phyloP scores from a whole-genome alignment of 177 flowering plant genomes.

The Tripterygium wilfordii region DNA sequence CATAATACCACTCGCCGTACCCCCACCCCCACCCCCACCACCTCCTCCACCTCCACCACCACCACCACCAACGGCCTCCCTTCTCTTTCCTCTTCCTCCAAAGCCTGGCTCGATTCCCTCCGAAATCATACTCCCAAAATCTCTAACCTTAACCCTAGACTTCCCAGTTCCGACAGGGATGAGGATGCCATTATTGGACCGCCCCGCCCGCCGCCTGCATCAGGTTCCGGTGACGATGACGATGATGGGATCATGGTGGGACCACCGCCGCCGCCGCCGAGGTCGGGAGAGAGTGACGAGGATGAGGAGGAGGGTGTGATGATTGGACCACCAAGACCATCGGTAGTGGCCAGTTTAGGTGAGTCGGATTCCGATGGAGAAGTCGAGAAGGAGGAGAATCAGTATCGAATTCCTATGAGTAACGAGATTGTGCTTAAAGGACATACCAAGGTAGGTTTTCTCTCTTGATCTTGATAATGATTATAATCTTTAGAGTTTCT shows the following conservation, averaged over 20 bases:
- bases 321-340: slow-evolving; percentile 62
- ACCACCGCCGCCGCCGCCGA: slow-evolving; percentile 33
- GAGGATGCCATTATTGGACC: slow-evolving; percentile 27
- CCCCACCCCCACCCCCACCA: slow-evolving; percentile 1
- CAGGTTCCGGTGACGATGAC: slow-evolving; percentile 17
- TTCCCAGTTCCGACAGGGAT: not conserved
- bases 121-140: slow-evolving; percentile 32
- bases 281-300: slow-evolving; percentile 5
- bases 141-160: slow-evolving; percentile 17
- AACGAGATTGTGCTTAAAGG: slow-evolving; percentile 95
- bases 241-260: slow-evolving; percentile 31
- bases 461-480: too few species aligned
- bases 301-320: slow-evolving; percentile 28
- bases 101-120: slow-evolving; percentile 44
- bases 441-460: slow-evolving; percentile 73
- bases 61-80: slow-evolving; percentile 17
- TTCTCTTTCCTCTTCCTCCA: slow-evolving; percentile 51
- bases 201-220: slow-evolving; percentile 27
- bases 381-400: slow-evolving; percentile 32
- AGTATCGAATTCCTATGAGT: slow-evolving; percentile 66
- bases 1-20: slow-evolving; percentile 78
- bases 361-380: slow-evolving; percentile 31
- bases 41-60: slow-evolving; percentile 6
- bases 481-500: too few species aligned
- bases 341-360: slow-evolving; percentile 10